phyloP scores from a whole-genome alignment of 2,329 filamentous ascomycete species.

The Nemania sp. region DNA sequence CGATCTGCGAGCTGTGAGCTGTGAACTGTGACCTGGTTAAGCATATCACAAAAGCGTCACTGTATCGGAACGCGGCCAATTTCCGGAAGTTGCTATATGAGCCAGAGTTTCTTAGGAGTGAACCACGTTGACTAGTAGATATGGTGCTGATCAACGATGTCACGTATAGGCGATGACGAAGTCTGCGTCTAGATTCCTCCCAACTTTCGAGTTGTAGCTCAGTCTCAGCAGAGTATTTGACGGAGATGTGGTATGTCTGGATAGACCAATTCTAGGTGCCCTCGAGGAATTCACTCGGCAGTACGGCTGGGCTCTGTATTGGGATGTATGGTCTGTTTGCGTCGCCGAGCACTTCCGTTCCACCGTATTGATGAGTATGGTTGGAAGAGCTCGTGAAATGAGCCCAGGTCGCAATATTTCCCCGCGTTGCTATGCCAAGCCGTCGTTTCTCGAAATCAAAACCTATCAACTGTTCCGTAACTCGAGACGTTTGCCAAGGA shows the following conservation, averaged over 20 bases:
- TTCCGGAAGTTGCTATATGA: slow-evolving; percentile 50
- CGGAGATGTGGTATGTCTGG: slow-evolving; percentile 48
- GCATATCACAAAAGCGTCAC: slow-evolving; percentile 52
- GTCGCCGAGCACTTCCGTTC: slow-evolving; percentile 51
- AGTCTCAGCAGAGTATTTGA: slow-evolving; percentile 49
- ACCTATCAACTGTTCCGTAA: slow-evolving; percentile 51
- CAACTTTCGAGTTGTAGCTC: slow-evolving; percentile 49
- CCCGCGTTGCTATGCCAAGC: neutral
- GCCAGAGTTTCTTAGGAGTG: slow-evolving; percentile 39
- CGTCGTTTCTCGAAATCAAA: neutral
- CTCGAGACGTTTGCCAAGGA: slow-evolving; percentile 54
- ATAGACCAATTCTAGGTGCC: slow-evolving; percentile 51
- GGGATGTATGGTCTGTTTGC: slow-evolving; percentile 52
- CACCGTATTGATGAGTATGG: slow-evolving; percentile 48
- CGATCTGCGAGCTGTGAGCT: too few relatives aligned
- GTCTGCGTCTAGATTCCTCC: slow-evolving; percentile 46
- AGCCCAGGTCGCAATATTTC: slow-evolving; percentile 47
- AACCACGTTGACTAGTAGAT: slow-evolving; percentile 47
- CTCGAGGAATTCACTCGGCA: slow-evolving; percentile 51
- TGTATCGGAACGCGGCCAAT: slow-evolving; percentile 47
- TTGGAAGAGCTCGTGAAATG: slow-evolving; percentile 49
- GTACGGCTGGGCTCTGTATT: slow-evolving; percentile 52
- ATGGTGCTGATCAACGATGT: slow-evolving; percentile 40
- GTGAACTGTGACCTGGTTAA: too few relatives aligned
- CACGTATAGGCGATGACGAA: slow-evolving; percentile 34